These are phyloP conservation scores for Glycine tomentella DNA, from an alignment of 306 rosid genomes.

Conservation along the genomic window DNA sequence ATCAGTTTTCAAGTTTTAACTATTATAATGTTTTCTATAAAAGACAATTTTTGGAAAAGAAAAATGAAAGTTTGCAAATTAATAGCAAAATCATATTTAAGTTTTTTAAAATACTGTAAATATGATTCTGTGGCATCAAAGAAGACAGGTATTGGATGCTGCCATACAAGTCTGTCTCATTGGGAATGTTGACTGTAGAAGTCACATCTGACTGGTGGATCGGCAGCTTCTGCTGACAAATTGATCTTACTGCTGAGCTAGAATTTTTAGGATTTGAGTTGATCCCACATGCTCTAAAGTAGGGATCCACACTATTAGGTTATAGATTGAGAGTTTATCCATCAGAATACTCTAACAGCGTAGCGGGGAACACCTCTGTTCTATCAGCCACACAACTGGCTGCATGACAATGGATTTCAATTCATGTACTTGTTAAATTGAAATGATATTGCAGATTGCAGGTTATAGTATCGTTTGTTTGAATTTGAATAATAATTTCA, in stretches of 20 bases:
- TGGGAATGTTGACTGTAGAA: neutral
- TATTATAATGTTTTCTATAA: slow-evolving; percentile 10
- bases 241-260: neutral
- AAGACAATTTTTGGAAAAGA: neutral
- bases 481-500: slow-evolving; percentile 20
- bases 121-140: slow-evolving; percentile 12
- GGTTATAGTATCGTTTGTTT: slow-evolving; percentile 27
- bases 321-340: neutral
- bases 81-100: neutral
- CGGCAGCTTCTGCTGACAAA: neutral
- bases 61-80: neutral
- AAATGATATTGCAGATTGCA: neutral
- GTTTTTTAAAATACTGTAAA: neutral
- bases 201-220: no score
- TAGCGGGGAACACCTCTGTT: no score
- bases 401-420: neutral
- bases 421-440: slow-evolving; percentile 1
- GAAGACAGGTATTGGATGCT: neutral
- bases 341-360: no score
- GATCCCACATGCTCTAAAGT: slow-evolving; percentile 16
- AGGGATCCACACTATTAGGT: neutral
- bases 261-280: neutral
- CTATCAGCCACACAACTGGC: neutral
- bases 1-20: slow-evolving; percentile 8
- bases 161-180: no score